These are phyloP conservation scores for Penicillium italicum DNA, from an alignment of 2,329 filamentous ascomycete genomes.

Conservation along the genomic window DNA sequence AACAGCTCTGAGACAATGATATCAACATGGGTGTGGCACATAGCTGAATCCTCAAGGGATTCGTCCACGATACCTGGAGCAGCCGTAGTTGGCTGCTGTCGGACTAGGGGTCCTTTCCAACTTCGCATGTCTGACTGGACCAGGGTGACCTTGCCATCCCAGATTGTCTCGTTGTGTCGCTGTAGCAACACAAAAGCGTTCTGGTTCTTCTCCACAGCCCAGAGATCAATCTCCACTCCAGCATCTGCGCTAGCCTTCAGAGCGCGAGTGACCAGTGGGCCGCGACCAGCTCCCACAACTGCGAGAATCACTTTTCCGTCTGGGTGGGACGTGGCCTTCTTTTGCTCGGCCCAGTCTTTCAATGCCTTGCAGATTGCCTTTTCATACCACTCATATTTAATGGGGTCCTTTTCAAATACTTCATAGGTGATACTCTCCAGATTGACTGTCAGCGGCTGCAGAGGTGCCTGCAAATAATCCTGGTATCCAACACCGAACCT, in stretches of 20 bases:
- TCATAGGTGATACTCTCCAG: constrained; percentile 97
- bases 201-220: constrained; percentile 96
- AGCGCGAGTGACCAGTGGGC: constrained; percentile 83
- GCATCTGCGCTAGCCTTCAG: constrained; percentile 73
- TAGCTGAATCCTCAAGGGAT: constrained; percentile 34
- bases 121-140: constrained; percentile 96
- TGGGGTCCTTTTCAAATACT: constrained; percentile 95
- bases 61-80: constrained; percentile 31
- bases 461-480: constrained; percentile 90
- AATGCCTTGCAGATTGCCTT: constrained; percentile 76
- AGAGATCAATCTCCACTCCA: constrained; percentile 75
- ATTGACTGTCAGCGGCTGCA: constrained; percentile 94
- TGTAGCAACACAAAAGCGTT: constrained; percentile 94
- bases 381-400: constrained; percentile 98
- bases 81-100: constrained; percentile 19
- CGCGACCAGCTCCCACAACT: constrained; percentile 88
- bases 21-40: constrained; percentile 56
- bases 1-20: constrained; percentile 92
- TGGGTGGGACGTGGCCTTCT: constrained; percentile 69
- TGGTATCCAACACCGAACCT: constrained; percentile 71
- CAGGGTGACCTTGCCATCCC: constrained; percentile 75
- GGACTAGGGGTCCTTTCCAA: constrained; percentile 72
- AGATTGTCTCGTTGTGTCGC: constrained; percentile 76
- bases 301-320: constrained; percentile 75
- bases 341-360: constrained; percentile 68